Percentiles rank a stretch among this genome's conserved stretches.
Conservation (phyloP, 2,329 filamentous ascomycete species). For the Ophiosphaerella narmari region DNA sequence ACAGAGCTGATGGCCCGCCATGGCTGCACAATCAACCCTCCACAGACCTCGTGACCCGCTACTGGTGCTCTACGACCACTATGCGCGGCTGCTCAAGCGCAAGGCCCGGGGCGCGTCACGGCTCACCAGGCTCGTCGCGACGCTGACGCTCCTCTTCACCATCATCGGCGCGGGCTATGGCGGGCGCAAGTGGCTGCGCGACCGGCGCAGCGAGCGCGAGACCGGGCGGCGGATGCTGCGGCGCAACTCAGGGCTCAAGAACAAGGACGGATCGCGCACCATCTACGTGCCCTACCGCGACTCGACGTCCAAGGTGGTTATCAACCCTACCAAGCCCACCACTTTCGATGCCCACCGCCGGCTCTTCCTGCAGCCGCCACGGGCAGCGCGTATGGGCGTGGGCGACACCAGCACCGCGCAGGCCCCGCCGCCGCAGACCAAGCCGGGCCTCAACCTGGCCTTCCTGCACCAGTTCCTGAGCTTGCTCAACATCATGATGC, state of each 20-base stretch:
- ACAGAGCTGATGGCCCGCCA: constrained; percentile 50
- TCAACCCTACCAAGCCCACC: constrained; percentile 84
- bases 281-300: constrained; percentile 95
- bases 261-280: constrained; percentile 92
- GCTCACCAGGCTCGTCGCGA: constrained; percentile 74
- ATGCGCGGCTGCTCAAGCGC: constrained; percentile 54
- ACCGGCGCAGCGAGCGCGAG: constrained; percentile 76
- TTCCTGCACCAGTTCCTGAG: constrained; percentile 97
- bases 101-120: constrained; percentile 68
- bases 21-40: constrained; percentile 89
- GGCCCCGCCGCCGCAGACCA: constrained; percentile 86
- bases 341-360: constrained; percentile 96
- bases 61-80: constrained; percentile 53
- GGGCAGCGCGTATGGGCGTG: constrained; percentile 76
- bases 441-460: constrained; percentile 90
- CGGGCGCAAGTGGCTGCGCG: constrained; percentile 74
- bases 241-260: constrained; percentile 88
- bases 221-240: constrained; percentile 81
- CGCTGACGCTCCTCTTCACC: constrained; percentile 73
- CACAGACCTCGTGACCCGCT: constrained; percentile 53
- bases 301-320: constrained; percentile 86
- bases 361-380: constrained; percentile 87
- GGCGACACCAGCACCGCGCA: constrained; percentile 65
- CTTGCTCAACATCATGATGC: constrained; percentile 96
- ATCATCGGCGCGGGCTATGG: constrained; percentile 82